phyloP scores from a whole-genome alignment of 1,139 yeast genomes.

The Suhomyces yuchorum region DNA sequence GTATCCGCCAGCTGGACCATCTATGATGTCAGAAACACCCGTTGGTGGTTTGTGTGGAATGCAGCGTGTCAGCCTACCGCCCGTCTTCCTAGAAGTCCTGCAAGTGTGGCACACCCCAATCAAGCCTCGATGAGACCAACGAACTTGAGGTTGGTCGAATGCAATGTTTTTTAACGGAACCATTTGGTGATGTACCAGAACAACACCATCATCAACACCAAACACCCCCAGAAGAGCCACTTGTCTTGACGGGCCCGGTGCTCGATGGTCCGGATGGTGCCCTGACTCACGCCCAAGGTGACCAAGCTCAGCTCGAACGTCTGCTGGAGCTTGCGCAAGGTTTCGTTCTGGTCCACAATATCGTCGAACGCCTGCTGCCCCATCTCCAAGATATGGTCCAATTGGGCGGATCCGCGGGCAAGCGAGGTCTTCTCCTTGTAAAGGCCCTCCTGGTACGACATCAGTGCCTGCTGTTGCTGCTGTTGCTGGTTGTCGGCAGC shows the following conservation, averaged over 20 bases:
- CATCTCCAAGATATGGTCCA: conserved; percentile 88
- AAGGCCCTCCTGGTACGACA: conserved; percentile 65
- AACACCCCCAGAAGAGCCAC: conserved; percentile 81
- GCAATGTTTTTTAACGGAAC: conserved; percentile 30
- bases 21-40: neutral
- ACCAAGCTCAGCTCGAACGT: conserved; percentile 69
- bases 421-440: conserved; percentile 67
- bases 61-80: no score
- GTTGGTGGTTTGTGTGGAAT: no score
- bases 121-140: neutral
- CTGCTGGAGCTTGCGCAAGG: conserved; percentile 62
- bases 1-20: neutral
- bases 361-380: conserved; percentile 87
- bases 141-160: neutral
- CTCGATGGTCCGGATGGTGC: conserved; percentile 81
- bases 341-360: conserved; percentile 79
- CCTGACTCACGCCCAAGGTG: conserved; percentile 84
- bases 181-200: conserved; percentile 72
- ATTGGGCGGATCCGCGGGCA: conserved; percentile 71
- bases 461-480: conserved; percentile 23
- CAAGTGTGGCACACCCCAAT: neutral
- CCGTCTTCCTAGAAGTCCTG: no score
- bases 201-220: conserved; percentile 59
- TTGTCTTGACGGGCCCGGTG: conserved; percentile 88
- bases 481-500: conserved; percentile 25